These are phyloP conservation scores for Aspergillus vadensis DNA, from an alignment of 2,329 filamentous ascomycete species.

Conservation along the genomic window DNA sequence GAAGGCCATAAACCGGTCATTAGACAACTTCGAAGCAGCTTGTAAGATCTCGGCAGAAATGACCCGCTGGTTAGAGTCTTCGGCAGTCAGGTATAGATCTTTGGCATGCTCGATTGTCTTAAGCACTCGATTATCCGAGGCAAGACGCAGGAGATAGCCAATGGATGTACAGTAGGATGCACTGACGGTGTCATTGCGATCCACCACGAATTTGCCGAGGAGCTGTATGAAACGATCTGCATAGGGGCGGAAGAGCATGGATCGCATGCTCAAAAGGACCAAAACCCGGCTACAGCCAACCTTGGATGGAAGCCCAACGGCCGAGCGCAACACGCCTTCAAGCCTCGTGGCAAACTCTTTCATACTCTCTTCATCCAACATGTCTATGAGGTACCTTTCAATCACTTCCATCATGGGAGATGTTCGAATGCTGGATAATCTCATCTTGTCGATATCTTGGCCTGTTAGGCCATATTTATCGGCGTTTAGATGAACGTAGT, in stretches of 20 bases:
- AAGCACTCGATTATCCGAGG: constrained; percentile 61
- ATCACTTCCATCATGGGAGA: constrained; percentile 93
- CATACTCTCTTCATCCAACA: constrained; percentile 79
- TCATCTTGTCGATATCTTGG: constrained; percentile 85
- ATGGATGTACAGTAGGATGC: constrained; percentile 83
- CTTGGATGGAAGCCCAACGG: constrained; percentile 90
- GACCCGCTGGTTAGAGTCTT: constrained; percentile 73
- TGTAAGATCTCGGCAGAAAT: constrained; percentile 82
- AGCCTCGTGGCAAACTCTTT: constrained; percentile 69
- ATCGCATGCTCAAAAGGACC: constrained; percentile 78
- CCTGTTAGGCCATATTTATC: constrained; percentile 80
- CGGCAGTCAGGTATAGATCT: constrained; percentile 76
- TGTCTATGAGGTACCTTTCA: constrained; percentile 76
- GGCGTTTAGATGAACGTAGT: constrained; percentile 89
- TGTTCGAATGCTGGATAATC: constrained; percentile 76
- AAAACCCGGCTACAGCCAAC: constrained; percentile 86
- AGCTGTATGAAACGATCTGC: constrained; percentile 74
- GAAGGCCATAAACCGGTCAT: constrained; percentile 80
- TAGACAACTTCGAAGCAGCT: constrained; percentile 80
- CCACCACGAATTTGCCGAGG: constrained; percentile 78
- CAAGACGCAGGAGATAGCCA: constrained; percentile 75
- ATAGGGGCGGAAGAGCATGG: constrained; percentile 71
- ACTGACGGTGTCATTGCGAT: constrained; percentile 91
- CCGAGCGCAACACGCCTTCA: constrained; percentile 77
- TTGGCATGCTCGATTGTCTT: constrained; percentile 59